phyloP scores from a whole-genome alignment of 1,284 basidiomycete genomes.

The Jaminaea rosea region DNA sequence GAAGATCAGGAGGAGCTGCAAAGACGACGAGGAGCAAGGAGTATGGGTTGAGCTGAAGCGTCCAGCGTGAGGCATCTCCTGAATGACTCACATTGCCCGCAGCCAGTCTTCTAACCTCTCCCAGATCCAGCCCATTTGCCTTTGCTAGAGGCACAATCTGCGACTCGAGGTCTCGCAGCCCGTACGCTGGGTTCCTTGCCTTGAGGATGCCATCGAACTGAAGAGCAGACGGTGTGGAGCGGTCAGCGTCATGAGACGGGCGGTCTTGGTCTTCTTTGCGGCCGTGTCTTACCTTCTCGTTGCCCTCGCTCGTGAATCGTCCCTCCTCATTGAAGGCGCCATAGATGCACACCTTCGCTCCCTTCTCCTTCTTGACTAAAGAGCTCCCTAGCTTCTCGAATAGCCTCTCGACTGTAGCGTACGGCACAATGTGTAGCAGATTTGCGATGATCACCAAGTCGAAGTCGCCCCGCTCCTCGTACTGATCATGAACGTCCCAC shows the following conservation, averaged over 20 bases:
- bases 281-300: conserved; percentile 8
- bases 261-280: too few relatives aligned
- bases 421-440: not conserved
- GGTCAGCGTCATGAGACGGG: too few relatives aligned
- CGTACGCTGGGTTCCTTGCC: conserved; percentile 15
- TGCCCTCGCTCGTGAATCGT: conserved; percentile 13
- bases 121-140: conserved; percentile 16
- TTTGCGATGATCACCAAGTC: conserved; percentile 1
- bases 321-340: conserved; percentile 27
- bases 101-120: conserved; percentile 17
- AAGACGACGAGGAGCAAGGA: too few relatives aligned
- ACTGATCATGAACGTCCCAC: not conserved
- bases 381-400: not conserved
- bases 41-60: too few relatives aligned
- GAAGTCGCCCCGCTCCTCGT: not conserved
- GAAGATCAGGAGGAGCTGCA: too few relatives aligned
- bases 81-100: conserved; percentile 19
- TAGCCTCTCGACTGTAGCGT: not conserved
- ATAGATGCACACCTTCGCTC: conserved; percentile 12
- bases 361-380: not conserved
- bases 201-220: conserved; percentile 22
- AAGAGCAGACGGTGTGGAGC: too few relatives aligned
- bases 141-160: conserved; percentile 17
- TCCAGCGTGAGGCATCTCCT: too few relatives aligned
- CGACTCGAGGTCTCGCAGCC: conserved; percentile 19